Evolutionary conservation across 2,329 filamentous ascomycete species (phyloP).

Genomic region (Fusarium sp.): DNA sequence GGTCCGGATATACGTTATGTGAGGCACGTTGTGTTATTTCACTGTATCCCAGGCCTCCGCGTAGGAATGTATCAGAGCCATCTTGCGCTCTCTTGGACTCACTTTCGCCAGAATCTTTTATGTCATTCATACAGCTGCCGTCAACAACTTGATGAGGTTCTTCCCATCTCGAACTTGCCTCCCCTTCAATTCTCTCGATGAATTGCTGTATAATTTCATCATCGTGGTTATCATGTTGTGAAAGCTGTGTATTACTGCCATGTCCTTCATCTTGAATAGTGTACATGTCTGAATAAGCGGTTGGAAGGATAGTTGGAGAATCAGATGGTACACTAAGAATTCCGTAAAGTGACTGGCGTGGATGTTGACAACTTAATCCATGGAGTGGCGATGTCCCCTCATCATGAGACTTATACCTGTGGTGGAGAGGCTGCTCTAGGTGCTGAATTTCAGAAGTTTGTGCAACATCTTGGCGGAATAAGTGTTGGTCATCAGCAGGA

Average conservation of each 20-base stretch:
- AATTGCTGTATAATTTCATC: slow-evolving; percentile 46
- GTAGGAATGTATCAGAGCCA: background rate
- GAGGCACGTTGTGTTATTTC: background rate
- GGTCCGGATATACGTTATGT: background rate
- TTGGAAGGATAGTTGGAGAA: background rate
- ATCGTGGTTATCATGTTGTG: background rate
- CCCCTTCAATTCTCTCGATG: slow-evolving; percentile 48
- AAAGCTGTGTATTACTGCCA: background rate
- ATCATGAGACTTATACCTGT: background rate
- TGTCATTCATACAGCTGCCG: background rate
- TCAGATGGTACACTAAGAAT: background rate
- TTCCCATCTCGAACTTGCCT: slow-evolving; percentile 31
- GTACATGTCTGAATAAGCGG: background rate
- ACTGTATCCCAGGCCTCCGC: background rate
- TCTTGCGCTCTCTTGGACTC: background rate
- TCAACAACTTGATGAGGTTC: background rate
- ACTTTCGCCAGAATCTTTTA: slow-evolving; percentile 2
- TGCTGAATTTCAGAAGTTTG: background rate
- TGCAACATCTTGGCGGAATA: background rate
- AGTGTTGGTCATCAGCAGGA: background rate
- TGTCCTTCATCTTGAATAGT: background rate
- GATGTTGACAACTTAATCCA: background rate
- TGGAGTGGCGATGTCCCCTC: background rate
- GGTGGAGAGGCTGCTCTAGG: background rate
- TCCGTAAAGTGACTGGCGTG: background rate